A percentile compares a stretch with the other conserved stretches of the same genome.
These are phyloP conservation scores for Blastobotrys arbuscula DNA, from an alignment of 1,139 yeast genomes.

Conservation along the genomic window DNA sequence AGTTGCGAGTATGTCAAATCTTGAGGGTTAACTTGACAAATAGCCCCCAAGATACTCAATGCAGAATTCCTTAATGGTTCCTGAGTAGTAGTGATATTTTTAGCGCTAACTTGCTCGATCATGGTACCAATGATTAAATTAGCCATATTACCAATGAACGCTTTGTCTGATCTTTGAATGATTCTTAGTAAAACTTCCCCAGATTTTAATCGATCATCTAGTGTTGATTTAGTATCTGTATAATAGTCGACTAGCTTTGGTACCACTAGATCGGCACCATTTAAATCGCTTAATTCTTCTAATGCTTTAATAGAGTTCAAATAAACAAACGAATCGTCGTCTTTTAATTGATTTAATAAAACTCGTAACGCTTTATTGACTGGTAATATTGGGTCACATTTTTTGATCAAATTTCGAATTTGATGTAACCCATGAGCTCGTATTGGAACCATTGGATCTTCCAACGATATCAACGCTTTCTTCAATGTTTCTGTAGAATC, in stretches of 20 bases:
- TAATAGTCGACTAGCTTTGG: conserved; percentile 43
- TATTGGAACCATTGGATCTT: conserved; percentile 77
- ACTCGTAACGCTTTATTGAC: conserved; percentile 52
- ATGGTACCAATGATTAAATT: conserved; percentile 36
- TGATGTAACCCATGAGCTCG: conserved; percentile 79
- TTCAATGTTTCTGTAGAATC: conserved; percentile 25
- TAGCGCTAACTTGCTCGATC: conserved; percentile 40
- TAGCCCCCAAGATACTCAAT: conserved; percentile 65
- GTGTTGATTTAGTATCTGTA: conserved; percentile 27
- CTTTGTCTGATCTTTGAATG: conserved; percentile 45
- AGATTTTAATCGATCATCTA: conserved; percentile 65
- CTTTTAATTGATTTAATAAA: conserved; percentile 61
- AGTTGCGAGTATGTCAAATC: conserved; percentile 45
- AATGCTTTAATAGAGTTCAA: conserved; percentile 78
- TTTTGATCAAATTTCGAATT: conserved; percentile 52
- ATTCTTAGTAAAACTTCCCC: conserved; percentile 75
- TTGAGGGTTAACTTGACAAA: conserved; percentile 54
- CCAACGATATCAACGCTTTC: conserved; percentile 59
- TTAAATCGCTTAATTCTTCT: conserved; percentile 48
- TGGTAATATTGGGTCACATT: conserved; percentile 46
- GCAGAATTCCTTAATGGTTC: conserved; percentile 74
- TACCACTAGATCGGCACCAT: conserved; percentile 38
- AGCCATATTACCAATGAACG: conserved; percentile 42
- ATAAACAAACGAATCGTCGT: conserved; percentile 81
- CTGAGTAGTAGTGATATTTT: conserved; percentile 12